phyloP scores from a whole-genome alignment of 177 flowering plant species.

The Tripterygium wilfordii region DNA sequence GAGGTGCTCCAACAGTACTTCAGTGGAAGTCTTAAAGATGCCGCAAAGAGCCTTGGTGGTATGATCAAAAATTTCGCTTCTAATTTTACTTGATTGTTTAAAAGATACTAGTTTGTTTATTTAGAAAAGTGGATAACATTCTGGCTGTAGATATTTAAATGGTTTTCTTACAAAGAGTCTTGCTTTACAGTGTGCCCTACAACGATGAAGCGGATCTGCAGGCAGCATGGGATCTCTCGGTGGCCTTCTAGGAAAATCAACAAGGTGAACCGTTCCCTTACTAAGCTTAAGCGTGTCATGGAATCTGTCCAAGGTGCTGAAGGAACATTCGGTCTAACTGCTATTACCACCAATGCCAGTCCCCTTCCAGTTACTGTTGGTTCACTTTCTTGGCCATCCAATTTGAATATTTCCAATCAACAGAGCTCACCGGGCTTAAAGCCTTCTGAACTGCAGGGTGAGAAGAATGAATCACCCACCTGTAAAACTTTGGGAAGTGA shows the following conservation, averaged over 20 bases:
- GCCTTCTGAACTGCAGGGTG: constrained; percentile 31
- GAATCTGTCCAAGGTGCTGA: constrained; percentile 94
- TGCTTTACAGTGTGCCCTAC: constrained; percentile 87
- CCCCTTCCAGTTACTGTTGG: constrained; percentile 65
- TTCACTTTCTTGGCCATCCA: constrained; percentile 55
- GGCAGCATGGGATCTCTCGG: constrained; percentile 94
- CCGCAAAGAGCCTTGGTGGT: constrained; percentile 98
- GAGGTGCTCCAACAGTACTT: constrained; percentile 92
- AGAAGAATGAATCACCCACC: constrained; percentile 22
- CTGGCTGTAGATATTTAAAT: neutral
- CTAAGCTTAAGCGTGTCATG: constrained; percentile 86
- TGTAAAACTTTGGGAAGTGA: constrained; percentile 23
- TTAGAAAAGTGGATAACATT: neutral
- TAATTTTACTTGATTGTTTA: neutral
- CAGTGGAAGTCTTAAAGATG: constrained; percentile 96
- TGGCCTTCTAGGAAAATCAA: constrained; percentile 99
- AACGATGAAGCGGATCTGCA: constrained; percentile 97
- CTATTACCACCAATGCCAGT: constrained; percentile 53
- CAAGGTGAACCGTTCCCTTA: constrained; percentile 86
- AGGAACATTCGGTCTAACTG: constrained; percentile 55
- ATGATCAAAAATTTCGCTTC: constrained; percentile 18
- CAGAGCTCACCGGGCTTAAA: constrained; percentile 27
- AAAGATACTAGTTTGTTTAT: neutral
- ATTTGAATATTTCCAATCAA: constrained; percentile 34
- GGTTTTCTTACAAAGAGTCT: constrained; percentile 2